These are phyloP conservation scores for Boletus bicolor DNA, from an alignment of 768 basidiomycete genomes.

Conservation along the genomic window DNA sequence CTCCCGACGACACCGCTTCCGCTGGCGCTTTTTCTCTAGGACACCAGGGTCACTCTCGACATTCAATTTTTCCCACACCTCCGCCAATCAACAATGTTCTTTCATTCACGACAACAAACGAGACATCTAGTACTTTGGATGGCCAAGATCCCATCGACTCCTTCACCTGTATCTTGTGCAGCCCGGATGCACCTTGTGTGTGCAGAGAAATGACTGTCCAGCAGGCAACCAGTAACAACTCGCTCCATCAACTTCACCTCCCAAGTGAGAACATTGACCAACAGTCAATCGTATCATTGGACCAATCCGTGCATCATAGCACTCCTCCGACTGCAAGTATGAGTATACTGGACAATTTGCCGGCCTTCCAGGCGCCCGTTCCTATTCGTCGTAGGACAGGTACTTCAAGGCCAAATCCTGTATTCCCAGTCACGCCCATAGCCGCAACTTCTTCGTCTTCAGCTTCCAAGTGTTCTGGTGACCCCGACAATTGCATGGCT, in stretches of 20 bases:
- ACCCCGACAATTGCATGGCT: slow-evolving; percentile 81
- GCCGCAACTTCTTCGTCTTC: slow-evolving; percentile 30
- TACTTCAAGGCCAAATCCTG: slow-evolving; percentile 38
- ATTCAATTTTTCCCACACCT: slow-evolving; percentile 31
- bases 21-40: slow-evolving; percentile 33
- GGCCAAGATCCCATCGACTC: slow-evolving; percentile 30
- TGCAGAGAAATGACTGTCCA: slow-evolving; percentile 67
- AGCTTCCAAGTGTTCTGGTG: slow-evolving; percentile 66
- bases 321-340: slow-evolving; percentile 28
- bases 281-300: slow-evolving; percentile 18
- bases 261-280: slow-evolving; percentile 12
- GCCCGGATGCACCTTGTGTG: slow-evolving; percentile 65
- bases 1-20: slow-evolving; percentile 39
- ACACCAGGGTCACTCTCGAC: slow-evolving; percentile 24
- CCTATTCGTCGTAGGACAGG: slow-evolving; percentile 64
- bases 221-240: slow-evolving; percentile 33
- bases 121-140: slow-evolving; percentile 34
- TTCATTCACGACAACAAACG: slow-evolving; percentile 34
- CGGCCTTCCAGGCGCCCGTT: slow-evolving; percentile 77
- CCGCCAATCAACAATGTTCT: slow-evolving; percentile 32
- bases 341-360: slow-evolving; percentile 76
- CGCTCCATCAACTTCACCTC: slow-evolving; percentile 11
- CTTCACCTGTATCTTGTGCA: slow-evolving; percentile 70
- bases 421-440: slow-evolving; percentile 51
- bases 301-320: slow-evolving; percentile 28